Evolutionary conservation across 345 rosid genomes (phyloP), one percentile per base, ranked within the genome.

Genomic region (Citrus hindsii): DNA sequence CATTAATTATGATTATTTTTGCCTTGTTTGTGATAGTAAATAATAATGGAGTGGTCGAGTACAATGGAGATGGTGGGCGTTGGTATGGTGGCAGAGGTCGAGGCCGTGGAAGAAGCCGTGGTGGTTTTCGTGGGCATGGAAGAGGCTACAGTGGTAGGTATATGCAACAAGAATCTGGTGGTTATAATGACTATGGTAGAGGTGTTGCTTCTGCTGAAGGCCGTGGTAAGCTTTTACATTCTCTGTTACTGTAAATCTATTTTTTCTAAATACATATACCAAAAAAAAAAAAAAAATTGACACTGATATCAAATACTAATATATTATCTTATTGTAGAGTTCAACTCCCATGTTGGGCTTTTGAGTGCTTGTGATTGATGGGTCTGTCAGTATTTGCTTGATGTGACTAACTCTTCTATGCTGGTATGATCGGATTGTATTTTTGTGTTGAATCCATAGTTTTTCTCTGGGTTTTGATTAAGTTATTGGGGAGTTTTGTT

Each of bases 121-220:
- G 67, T 27, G 27, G 42, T 28, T 75, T 63, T 33, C 83, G 73
- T 28, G 83, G 83, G 48, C 80, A 30, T 76, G 76, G 76, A 71
- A 76, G 83, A 80, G 79, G 76, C 28, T 80, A 68, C 37, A 76
- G 69, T 42, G 82, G 79, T 75, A 38, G 76, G 33, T 67, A 79
- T 71, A 76, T 71, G 78, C 79, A 21, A 25, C 80, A 75, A 48
- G 83, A 82, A 65, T 58, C 77, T n/a, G 83, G 83, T 66, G 77
- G 75, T 35, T 85, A 82, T 27, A 51, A 75, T 38, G 77, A 65
- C 37, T 84, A 79, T 70, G 81, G 69, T 51, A 79, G 78, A 42
- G 80, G 76, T 9, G 9, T 33, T 27, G 32, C 72, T 73, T 58
- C 71, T 68, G 51, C 46, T 12, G 70, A 67, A 42, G 75, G 75